Evolutionary conservation across 768 basidiomycete genomes (phyloP), one percentile per base, ranked within the genome.

Genomic region (Hortiboletus flavorubellus): DNA sequence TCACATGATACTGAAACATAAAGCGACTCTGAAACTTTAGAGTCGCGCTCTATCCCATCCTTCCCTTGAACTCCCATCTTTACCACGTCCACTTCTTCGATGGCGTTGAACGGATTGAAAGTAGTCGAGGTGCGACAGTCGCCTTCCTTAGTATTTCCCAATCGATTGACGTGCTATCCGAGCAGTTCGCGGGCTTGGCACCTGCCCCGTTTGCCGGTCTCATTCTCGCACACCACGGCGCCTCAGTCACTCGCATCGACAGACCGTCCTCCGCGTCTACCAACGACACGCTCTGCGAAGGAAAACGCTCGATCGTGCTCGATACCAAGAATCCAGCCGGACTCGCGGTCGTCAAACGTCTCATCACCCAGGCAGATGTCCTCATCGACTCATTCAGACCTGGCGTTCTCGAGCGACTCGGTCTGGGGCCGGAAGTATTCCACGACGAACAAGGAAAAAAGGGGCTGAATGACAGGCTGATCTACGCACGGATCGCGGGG

Each of bases 331-430:
- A 76, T 8, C 68, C 75, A 10, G 77, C 76, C 30, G 91, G 91
- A 33, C 68, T 80, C 41, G 78, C 77, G 18, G 65, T 84, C 18
- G 64, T 86, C 52, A 78, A 77, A 66, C 79, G 75, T 43, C 74
- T 93, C 54, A 80, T 92, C 23, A 67, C 74, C 30, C 69, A 76
- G 35, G 86, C 89, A n/a, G 91, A 93, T 68, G 78, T 93, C 15
- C 73, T 93, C 43, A 89, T 93, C 62, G 91, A 93, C 65, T 84
- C 91, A 1, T 93, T 88, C 68, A 76, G 91, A 45, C 89, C 91
- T 47, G 91, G 91, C 1, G 89, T 92, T 2, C 76, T 93, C 72
- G 91, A 93, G 64, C 78, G 80, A 55, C 73, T 91, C 31, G 87
- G 86, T 2, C 73, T 93, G 16, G 91, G 88, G 11, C 91, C 91